A percentile compares a stretch with the other conserved stretches of the same genome.
These are phyloP conservation scores for Yamadazyma kanchanaburiensis DNA, from an alignment of 1,139 yeast genomes.

Conservation along the genomic window DNA sequence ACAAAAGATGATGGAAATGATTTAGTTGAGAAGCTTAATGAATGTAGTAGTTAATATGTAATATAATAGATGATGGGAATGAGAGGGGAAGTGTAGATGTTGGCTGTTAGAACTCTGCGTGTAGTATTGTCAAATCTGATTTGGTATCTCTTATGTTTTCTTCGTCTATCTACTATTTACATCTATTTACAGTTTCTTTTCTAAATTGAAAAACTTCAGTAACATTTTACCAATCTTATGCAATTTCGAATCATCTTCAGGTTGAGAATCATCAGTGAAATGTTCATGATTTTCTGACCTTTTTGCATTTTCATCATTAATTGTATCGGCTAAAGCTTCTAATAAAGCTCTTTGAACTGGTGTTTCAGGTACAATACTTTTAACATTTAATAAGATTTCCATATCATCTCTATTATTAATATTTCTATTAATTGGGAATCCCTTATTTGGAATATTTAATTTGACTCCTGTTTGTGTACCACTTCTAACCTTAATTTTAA, in stretches of 20 bases:
- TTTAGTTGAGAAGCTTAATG: constrained; percentile 54
- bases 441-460: constrained; percentile 80
- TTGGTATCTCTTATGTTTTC: too few species aligned
- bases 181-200: constrained; percentile 21
- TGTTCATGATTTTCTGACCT: constrained; percentile 51
- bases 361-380: constrained; percentile 69
- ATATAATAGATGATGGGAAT: background rate
- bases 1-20: constrained; percentile 62
- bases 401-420: constrained; percentile 71
- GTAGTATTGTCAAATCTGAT: background rate
- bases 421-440: constrained; percentile 70
- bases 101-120: background rate
- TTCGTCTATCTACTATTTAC: constrained; percentile 5
- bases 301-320: constrained; percentile 75
- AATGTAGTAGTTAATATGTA: constrained; percentile 13
- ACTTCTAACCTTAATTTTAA: constrained; percentile 78
- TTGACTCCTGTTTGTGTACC: constrained; percentile 81
- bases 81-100: too few species aligned
- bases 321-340: constrained; percentile 92
- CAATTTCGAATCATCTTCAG: constrained; percentile 48
- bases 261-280: constrained; percentile 46
- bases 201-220: constrained; percentile 59
- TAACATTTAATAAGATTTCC: constrained; percentile 70
- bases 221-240: constrained; percentile 62
- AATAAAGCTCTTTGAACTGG: constrained; percentile 90